Conservation (phyloP, 345 rosid genomes). For the Lagerstroemia speciosa region DNA sequence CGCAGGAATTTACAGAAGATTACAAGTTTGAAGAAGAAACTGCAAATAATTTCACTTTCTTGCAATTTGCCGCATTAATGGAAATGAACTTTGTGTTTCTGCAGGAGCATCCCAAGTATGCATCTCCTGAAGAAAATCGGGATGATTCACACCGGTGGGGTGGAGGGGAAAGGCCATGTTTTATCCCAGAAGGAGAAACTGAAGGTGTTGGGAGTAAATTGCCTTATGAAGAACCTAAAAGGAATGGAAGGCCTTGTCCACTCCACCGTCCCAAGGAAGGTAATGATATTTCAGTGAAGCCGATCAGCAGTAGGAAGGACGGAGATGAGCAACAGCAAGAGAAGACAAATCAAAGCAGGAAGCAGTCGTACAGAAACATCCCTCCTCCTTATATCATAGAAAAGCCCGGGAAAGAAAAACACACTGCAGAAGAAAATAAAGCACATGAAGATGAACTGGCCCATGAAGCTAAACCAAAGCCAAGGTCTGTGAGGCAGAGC, state of each 20-base stretch:
- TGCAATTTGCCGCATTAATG: no score
- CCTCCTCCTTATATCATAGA: conserved; percentile 45
- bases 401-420: conserved; percentile 22
- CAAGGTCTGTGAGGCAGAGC: conserved; percentile 56
- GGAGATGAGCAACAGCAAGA: conserved; percentile 27
- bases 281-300: neutral
- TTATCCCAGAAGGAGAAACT: neutral
- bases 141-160: neutral
- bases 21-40: no score
- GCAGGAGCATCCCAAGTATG: neutral
- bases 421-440: conserved; percentile 7
- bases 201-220: neutral
- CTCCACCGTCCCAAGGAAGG: neutral
- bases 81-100: no score
- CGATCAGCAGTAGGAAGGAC: neutral
- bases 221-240: neutral
- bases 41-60: no score
- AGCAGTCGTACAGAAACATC: conserved; percentile 24
- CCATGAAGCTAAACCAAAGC: conserved; percentile 35
- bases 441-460: neutral
- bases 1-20: no score
- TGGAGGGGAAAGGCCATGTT: neutral
- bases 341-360: conserved; percentile 33
- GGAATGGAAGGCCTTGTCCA: neutral
- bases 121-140: neutral